Evolutionary conservation across 2,329 filamentous ascomycete species (phyloP).

Genomic region (Talaromyces marneffei): DNA sequence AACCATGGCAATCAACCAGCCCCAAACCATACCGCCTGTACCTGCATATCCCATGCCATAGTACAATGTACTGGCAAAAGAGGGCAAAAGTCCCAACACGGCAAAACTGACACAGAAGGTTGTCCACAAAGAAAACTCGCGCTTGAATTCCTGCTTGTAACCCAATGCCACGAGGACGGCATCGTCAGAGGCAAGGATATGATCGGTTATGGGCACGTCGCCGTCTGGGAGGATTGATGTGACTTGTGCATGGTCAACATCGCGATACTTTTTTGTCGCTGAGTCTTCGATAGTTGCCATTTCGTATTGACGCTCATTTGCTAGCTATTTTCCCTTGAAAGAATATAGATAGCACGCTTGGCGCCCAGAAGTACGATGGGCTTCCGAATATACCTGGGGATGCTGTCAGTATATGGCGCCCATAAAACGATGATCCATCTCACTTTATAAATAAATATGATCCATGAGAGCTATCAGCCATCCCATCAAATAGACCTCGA

Average conservation of each 20-base stretch:
- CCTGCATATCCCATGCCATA: conserved; percentile 60
- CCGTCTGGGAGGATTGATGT: conserved; percentile 34
- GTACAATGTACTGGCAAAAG: conserved; percentile 64
- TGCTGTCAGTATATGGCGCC: background rate
- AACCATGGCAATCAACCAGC: conserved; percentile 66
- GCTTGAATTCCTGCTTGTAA: conserved; percentile 59
- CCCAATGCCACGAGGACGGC: conserved; percentile 39
- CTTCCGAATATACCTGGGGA: background rate
- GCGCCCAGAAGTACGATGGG: background rate
- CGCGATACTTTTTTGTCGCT: conserved; percentile 16
- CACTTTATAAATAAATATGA: background rate
- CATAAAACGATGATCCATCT: background rate
- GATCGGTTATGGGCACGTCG: conserved; percentile 32
- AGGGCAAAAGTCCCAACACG: conserved; percentile 64
- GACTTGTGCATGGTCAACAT: conserved; percentile 29
- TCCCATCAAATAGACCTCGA: background rate
- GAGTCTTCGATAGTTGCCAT: conserved; percentile 12
- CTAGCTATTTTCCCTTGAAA: background rate
- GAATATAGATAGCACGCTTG: background rate
- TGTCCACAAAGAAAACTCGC: conserved; percentile 68
- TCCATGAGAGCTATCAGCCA: background rate
- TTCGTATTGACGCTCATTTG: background rate
- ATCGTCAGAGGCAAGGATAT: conserved; percentile 37
- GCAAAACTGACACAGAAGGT: conserved; percentile 71
- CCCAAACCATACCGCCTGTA: conserved; percentile 65